Percentiles rank a stretch among this genome's conserved stretches.
Evolutionary conservation across 192 early-diverging fungal species (phyloP).

Genomic region (Mycoemilia scoparia): DNA sequence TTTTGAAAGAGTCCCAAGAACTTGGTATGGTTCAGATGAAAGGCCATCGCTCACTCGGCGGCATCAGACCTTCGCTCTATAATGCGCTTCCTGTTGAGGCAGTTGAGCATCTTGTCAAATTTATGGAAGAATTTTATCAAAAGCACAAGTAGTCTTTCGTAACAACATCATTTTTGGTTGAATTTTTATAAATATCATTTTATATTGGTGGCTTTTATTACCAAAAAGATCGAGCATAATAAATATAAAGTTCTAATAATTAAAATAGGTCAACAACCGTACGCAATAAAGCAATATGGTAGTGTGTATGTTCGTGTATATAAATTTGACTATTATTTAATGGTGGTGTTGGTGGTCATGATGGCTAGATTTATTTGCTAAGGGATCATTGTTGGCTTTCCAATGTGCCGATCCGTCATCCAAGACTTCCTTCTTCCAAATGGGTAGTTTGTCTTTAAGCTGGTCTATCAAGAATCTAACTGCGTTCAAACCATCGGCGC

Average conservation of each 20-base stretch:
- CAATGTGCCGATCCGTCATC: conserved; percentile 53
- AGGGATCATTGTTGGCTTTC: conserved; percentile 44
- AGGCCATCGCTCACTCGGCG: conserved; percentile 89
- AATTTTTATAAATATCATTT: too few species aligned
- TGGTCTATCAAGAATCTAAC: conserved; percentile 73
- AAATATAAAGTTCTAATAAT: too few species aligned
- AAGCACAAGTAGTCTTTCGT: conserved; percentile 8
- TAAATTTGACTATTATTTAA: too few species aligned
- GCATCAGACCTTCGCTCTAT: conserved; percentile 82
- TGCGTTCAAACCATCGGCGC: conserved; percentile 56
- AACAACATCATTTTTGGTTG: too few species aligned
- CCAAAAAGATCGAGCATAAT: too few species aligned
- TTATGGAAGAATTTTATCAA: conserved; percentile 63
- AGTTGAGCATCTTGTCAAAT: conserved; percentile 55
- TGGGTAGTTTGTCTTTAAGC: conserved; percentile 68
- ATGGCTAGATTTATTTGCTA: too few species aligned
- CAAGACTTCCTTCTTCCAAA: conserved; percentile 92
- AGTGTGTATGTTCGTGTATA: too few species aligned
- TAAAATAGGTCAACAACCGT: too few species aligned
- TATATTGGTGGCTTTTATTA: too few species aligned
- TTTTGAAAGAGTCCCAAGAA: conserved; percentile 61
- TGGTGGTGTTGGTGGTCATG: too few species aligned
- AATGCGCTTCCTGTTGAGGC: conserved; percentile 82
- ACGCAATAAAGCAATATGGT: too few species aligned
- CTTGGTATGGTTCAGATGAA: conserved; percentile 73